Evolutionary conservation across 257 asterid species (phyloP), one percentile per base, ranked within the genome.

Genomic region (Solanum lycopersicoides): DNA sequence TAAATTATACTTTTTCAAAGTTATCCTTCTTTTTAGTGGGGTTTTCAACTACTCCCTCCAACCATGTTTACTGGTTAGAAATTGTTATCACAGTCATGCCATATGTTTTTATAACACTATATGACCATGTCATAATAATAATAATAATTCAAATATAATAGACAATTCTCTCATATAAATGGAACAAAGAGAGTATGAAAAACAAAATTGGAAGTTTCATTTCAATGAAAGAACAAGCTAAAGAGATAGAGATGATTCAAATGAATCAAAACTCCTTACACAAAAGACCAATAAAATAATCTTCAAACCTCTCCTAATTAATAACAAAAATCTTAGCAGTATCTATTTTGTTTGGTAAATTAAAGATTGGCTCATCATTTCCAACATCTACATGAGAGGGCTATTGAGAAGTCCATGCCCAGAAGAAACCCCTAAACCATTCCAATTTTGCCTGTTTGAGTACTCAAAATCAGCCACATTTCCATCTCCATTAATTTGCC

Each of bases 331-430:
- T 75, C 56, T 75, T 75, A 39, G 20, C 9, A 18, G 80, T 20
- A 35, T 72, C 28, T 18, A 4, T 9, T 72, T 72, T 34, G 44
- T 72, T 72, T 35, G 41, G 45, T 28, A 72, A 34, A 34, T 72
- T 35, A 20, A 72, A 73, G 80, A 73, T 73, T 72, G 45, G 8
- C 25, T 34, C 4, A 11, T 72, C 15, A 18, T 69, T 69, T 34
- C 25, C 18, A 21, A 37, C 18, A 63, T 75, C 89, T 92, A 96
- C 94, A 94, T 91, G 41, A 96, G 94, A 86, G 99, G 94, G 84
- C 96, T 94, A 82, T 96, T 95, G 39, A 96, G 90, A 74, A 96
- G 98, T 25, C 98, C 99, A 60, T 95, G 98, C 97, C 98, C 93
- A 73, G 96, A 88, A 28, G 95, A 63, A 9, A 65, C n/a, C 18